phyloP scores from a whole-genome alignment of 1,284 basidiomycete genomes.

The Hypsizygus ulmarius region DNA sequence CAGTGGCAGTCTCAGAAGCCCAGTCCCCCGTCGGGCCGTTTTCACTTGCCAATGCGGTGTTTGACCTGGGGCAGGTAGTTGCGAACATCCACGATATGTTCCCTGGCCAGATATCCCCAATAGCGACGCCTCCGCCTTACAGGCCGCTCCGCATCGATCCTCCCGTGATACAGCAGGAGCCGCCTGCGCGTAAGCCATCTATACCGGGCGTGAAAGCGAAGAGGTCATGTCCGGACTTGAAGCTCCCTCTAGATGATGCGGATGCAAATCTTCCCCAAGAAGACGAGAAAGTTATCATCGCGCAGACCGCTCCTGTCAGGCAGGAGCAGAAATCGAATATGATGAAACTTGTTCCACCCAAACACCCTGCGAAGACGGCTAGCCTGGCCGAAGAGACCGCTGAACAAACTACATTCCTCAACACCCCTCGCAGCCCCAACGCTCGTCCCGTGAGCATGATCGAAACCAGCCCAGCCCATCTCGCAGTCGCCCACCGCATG shows the following conservation, averaged over 20 bases:
- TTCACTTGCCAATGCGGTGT: constrained; percentile 22
- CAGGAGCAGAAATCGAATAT: too few species aligned
- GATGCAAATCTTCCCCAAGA: not conserved
- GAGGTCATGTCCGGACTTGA: constrained; percentile 9
- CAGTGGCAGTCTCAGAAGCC: constrained; percentile 1
- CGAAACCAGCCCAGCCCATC: constrained; percentile 33
- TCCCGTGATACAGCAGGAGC: not conserved
- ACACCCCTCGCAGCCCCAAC: constrained; percentile 14
- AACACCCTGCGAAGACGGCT: too few species aligned
- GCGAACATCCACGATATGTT: constrained; percentile 23
- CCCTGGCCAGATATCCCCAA: constrained; percentile 21
- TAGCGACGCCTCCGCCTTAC: constrained; percentile 11
- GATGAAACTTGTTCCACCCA: too few species aligned
- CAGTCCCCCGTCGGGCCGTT: constrained; percentile 22
- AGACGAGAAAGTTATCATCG: too few species aligned
- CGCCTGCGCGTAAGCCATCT: constrained; percentile 3
- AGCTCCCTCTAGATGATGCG: not conserved
- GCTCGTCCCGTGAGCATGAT: constrained; percentile 37
- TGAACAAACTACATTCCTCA: not conserved
- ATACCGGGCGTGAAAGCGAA: constrained; percentile 7
- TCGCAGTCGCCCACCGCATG: constrained; percentile 35
- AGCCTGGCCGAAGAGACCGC: not conserved
- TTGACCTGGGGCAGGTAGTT: constrained; percentile 19
- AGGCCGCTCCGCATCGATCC: constrained; percentile 12
- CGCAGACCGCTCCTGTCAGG: too few species aligned